A percentile compares a stretch with the other conserved stretches of the same genome.
Conservation (phyloP, 768 basidiomycete genomes). For the Lepiota venenata region DNA sequence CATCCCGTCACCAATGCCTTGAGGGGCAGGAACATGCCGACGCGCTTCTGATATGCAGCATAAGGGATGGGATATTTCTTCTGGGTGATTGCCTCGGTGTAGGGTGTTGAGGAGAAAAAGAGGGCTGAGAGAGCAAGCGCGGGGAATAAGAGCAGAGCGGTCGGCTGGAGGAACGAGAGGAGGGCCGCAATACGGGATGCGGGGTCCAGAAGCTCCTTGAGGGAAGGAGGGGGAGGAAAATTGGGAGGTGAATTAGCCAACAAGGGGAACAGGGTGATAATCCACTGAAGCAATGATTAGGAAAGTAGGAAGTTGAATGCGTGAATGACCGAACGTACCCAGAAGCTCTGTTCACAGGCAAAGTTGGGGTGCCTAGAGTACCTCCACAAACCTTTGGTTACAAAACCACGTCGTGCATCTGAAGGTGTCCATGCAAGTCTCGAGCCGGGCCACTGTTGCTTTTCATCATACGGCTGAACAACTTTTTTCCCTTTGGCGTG, state of each 20-base stretch:
- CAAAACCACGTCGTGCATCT: slow-evolving; percentile 78
- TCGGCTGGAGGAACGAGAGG: slow-evolving; percentile 17
- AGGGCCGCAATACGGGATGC: slow-evolving; percentile 25
- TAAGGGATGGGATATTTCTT: slow-evolving; percentile 75
- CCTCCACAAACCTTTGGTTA: slow-evolving; percentile 81
- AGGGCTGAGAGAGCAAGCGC: slow-evolving; percentile 61
- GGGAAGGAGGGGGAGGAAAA: slow-evolving; percentile 16
- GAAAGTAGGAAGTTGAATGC: background rate
- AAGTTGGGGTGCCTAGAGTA: slow-evolving; percentile 94
- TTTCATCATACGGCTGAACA: slow-evolving; percentile 35
- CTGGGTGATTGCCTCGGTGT: slow-evolving; percentile 77
- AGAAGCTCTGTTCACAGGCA: slow-evolving; percentile 85
- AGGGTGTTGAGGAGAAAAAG: slow-evolving; percentile 74
- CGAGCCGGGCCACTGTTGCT: slow-evolving; percentile 61
- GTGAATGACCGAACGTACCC: slow-evolving; percentile 44
- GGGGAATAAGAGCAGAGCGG: slow-evolving; percentile 36
- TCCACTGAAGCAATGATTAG: slow-evolving; percentile 38
- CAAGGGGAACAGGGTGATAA: slow-evolving; percentile 67
- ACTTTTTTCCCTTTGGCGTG: slow-evolving; percentile 28
- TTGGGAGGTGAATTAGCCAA: slow-evolving; percentile 36
- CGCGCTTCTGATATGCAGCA: slow-evolving; percentile 67
- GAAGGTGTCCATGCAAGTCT: slow-evolving; percentile 62
- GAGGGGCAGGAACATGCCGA: slow-evolving; percentile 66
- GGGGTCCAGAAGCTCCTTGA: slow-evolving; percentile 16
- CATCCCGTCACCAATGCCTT: background rate